Evolutionary conservation across 2,329 filamentous ascomycete species (phyloP), one percentile per base, ranked within the genome.

Genomic region (Penicillium aurantiogriseum): DNA sequence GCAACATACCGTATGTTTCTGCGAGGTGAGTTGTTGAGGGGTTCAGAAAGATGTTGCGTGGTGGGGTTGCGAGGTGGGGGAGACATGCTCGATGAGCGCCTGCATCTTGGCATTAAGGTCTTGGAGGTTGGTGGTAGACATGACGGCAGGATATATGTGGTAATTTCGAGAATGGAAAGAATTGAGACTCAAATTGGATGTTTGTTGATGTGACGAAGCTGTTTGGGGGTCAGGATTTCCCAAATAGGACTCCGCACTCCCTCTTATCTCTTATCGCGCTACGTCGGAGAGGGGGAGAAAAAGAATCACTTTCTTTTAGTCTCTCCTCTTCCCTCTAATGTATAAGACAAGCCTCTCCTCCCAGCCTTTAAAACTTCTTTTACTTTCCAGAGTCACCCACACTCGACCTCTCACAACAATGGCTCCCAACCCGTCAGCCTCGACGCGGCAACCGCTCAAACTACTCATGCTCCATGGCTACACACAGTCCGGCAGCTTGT

Each of bases 401-500:
- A 25, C 31, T 39, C 38, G 48, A 25, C 44, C 21, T 33, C 15
- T 53, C 43, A 27, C 42, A 19, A 61, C 57, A 51, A 68, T 67
- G 65, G 60, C 60, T 7, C 56, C 62, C 5, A 63, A 57, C 2
- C 54, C 56, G n/a, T 31, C 59, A 10, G 36, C 58, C 50, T 45
- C 50, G 17, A 13, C 29, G 29, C 66, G 67, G 43, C 60, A 69
- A 43, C 72, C 74, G 8, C 72, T 80, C 54, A 90, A 87, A 74
- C 87, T 92, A 62, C 80, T 92, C 44, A 91, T 92, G 88, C 81
- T 92, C 29, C 89, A 92, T 68, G 89, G 93, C 75, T 97, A 87
- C 83, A 96, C 93, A 8, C 93, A 97, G 80, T 95, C 90, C 29
- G 92, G 92, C 4, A 76, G 87, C 4, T 80, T 92, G 62, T 97